Evolutionary conservation across 768 basidiomycete species (phyloP).

Genomic region (Lactifluus echinatus): DNA sequence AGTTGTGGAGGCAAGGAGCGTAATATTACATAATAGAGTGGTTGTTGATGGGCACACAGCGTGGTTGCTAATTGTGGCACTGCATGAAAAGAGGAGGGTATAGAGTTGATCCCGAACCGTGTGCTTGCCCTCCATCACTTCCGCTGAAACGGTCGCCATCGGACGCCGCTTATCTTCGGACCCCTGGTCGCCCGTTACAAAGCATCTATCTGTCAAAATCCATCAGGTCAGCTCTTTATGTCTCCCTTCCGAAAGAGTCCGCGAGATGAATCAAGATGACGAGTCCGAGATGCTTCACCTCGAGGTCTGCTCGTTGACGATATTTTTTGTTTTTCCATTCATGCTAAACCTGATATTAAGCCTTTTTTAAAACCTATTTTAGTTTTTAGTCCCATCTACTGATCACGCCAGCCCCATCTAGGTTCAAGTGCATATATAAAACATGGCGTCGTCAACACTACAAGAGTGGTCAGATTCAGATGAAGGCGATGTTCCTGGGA

Average conservation of each 20-base stretch:
- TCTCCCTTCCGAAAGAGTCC: not conserved
- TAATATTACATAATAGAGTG: not conserved
- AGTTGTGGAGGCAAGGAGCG: too few relatives aligned
- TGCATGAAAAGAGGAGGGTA: too few relatives aligned
- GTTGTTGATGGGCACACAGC: too few relatives aligned
- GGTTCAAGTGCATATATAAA: not conserved
- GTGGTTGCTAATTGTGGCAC: too few relatives aligned
- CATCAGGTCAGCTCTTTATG: constrained; percentile 1
- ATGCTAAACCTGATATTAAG: constrained; percentile 70
- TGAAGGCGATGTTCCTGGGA: constrained; percentile 44
- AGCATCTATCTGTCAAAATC: constrained; percentile 1
- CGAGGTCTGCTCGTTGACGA: constrained; percentile 54
- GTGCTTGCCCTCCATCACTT: not conserved
- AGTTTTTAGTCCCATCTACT: constrained; percentile 13
- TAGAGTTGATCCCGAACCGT: not conserved
- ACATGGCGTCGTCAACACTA: constrained; percentile 37
- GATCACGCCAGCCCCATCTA: constrained; percentile 2
- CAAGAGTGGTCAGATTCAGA: constrained; percentile 82
- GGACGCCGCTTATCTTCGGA: not conserved
- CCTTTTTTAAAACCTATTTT: constrained; percentile 20
- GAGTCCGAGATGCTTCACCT: constrained; percentile 64
- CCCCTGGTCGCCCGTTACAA: not conserved
- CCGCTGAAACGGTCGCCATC: not conserved
- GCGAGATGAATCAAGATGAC: constrained; percentile 51
- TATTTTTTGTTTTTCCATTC: constrained; percentile 69